Conservation (phyloP, 1,284 basidiomycete species). For the Austropuccinia psidii region DNA sequence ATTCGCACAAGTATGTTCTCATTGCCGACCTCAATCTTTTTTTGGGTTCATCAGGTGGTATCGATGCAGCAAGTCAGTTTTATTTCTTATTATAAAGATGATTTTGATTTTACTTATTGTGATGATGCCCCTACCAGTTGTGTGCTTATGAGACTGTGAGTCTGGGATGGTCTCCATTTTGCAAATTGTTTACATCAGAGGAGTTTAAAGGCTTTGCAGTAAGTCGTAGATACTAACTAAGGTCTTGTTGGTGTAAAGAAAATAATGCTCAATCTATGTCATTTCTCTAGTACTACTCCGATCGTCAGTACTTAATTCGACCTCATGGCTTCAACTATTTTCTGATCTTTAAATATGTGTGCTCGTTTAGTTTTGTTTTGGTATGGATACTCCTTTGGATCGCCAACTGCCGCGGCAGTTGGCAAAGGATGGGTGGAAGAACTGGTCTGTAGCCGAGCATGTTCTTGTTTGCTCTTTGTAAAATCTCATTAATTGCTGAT, state of each 20-base stretch:
- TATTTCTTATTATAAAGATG: slow-evolving; percentile 54
- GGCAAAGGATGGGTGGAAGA: slow-evolving; percentile 51
- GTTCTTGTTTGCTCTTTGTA: slow-evolving; percentile 45
- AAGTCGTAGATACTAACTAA: slow-evolving; percentile 47
- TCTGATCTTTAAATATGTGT: neutral
- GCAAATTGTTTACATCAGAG: slow-evolving; percentile 58
- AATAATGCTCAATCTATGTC: neutral
- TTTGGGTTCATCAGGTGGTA: neutral
- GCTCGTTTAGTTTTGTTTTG: slow-evolving; percentile 28
- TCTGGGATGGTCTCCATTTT: slow-evolving; percentile 52
- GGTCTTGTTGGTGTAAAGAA: slow-evolving; percentile 50
- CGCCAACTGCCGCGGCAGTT: slow-evolving; percentile 48
- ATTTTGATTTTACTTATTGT: neutral
- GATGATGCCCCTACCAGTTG: slow-evolving; percentile 24
- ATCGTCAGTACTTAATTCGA: slow-evolving; percentile 40
- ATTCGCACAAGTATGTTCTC: slow-evolving; percentile 38
- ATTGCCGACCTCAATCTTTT: slow-evolving; percentile 52
- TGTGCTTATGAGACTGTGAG: slow-evolving; percentile 49
- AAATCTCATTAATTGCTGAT: neutral
- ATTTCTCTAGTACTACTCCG: slow-evolving; percentile 44
- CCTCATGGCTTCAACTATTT: neutral
- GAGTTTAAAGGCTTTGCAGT: slow-evolving; percentile 63
- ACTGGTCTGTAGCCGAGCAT: slow-evolving; percentile 40
- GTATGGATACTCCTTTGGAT: slow-evolving; percentile 43
- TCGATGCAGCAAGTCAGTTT: slow-evolving; percentile 52